phyloP scores from a whole-genome alignment of 106 monocot genomes.

The Allium sativum region DNA sequence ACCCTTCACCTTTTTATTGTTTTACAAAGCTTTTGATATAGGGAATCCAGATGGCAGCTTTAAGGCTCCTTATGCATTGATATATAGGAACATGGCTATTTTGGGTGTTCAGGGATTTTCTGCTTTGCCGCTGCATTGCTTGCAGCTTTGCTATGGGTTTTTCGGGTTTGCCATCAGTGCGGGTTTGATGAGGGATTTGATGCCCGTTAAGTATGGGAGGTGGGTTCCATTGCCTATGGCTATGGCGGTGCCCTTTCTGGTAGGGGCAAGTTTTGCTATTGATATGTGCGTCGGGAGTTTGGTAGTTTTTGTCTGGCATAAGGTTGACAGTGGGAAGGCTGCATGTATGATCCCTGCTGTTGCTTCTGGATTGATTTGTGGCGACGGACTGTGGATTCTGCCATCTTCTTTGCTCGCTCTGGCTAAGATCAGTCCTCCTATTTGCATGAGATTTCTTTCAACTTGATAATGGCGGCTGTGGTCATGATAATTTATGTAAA shows the following conservation, averaged over 20 bases:
- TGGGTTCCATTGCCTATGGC: constrained; percentile 94
- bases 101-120: constrained; percentile 86
- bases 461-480: constrained; percentile 4
- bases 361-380: constrained; percentile 91
- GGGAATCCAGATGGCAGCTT: constrained; percentile 75
- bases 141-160: constrained; percentile 89
- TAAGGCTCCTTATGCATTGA: constrained; percentile 90
- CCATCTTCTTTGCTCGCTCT: constrained; percentile 86
- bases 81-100: constrained; percentile 93
- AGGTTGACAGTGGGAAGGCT: constrained; percentile 33
- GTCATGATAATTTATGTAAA: no score
- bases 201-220: constrained; percentile 39
- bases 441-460: constrained; percentile 70
- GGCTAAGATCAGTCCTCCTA: constrained; percentile 76
- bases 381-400: constrained; percentile 90
- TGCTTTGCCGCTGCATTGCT: constrained; percentile 61
- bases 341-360: constrained; percentile 66
- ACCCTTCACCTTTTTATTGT: constrained; percentile 74
- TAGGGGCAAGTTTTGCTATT: constrained; percentile 79
- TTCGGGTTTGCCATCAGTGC: constrained; percentile 66
- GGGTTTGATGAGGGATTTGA: constrained; percentile 55
- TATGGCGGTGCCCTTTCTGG: constrained; percentile 89
- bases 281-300: constrained; percentile 85
- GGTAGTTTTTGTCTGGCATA: constrained; percentile 62
- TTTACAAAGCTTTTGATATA: constrained; percentile 86